Conservation (phyloP, 2,329 filamentous ascomycete species). For the Talaromyces pinophilus region DNA sequence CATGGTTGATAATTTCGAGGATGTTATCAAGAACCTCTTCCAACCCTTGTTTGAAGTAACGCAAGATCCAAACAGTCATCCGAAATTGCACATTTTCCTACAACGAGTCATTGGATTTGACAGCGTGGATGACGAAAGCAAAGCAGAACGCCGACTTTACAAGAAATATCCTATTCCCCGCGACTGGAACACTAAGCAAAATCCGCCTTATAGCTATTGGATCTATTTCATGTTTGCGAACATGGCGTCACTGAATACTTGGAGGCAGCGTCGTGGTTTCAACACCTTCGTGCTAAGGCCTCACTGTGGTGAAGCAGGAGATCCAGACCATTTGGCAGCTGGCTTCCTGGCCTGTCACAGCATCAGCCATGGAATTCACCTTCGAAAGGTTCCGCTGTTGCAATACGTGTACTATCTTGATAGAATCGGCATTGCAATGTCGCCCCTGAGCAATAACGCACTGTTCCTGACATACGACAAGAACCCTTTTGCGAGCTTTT, state of each 20-base stretch:
- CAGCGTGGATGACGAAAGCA: slow-evolving; percentile 97
- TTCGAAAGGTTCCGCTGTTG: slow-evolving; percentile 89
- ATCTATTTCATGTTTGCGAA: slow-evolving; percentile 97
- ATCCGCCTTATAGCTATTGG: slow-evolving; percentile 98
- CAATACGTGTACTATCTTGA: slow-evolving; percentile 98
- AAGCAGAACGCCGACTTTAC: slow-evolving; percentile 89
- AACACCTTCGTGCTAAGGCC: slow-evolving; percentile 92
- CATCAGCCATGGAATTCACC: slow-evolving; percentile 89
- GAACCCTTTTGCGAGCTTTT: slow-evolving; percentile 95
- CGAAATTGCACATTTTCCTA: slow-evolving; percentile 90
- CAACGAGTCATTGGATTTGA: slow-evolving; percentile 96
- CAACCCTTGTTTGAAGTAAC: slow-evolving; percentile 94
- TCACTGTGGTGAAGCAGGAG: slow-evolving; percentile 94
- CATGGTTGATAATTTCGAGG: slow-evolving; percentile 85
- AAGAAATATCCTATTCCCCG: slow-evolving; percentile 91
- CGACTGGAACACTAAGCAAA: slow-evolving; percentile 87
- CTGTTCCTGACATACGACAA: slow-evolving; percentile 94
- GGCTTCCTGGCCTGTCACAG: slow-evolving; percentile 92
- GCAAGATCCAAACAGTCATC: slow-evolving; percentile 78
- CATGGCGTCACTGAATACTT: slow-evolving; percentile 86
- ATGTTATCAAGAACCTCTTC: slow-evolving; percentile 89
- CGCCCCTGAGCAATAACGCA: slow-evolving; percentile 96
- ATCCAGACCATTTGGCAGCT: slow-evolving; percentile 92
- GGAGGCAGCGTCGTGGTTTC: slow-evolving; percentile 87
- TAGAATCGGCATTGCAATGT: slow-evolving; percentile 98